phyloP scores from a whole-genome alignment of 1,139 yeast species.

The Saccharomyces hybrid region DNA sequence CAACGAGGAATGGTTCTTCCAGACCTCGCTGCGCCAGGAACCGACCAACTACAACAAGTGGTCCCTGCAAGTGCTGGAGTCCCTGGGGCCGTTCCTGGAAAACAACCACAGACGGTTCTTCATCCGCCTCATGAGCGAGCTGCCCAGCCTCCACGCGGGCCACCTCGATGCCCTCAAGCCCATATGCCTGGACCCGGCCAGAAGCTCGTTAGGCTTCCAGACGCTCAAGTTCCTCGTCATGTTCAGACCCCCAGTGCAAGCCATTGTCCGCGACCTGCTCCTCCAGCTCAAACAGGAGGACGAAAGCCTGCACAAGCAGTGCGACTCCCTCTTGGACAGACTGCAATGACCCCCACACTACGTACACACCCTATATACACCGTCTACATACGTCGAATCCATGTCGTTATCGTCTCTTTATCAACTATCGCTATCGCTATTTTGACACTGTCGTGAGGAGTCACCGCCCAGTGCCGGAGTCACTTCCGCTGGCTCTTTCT shows the following conservation, averaged over 20 bases:
- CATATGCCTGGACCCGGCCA: constrained; percentile 77
- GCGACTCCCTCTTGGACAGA: constrained; percentile 43
- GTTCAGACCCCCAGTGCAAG: constrained; percentile 82
- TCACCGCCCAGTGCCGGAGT: background rate
- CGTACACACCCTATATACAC: background rate
- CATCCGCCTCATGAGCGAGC: constrained; percentile 73
- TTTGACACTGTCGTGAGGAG: background rate
- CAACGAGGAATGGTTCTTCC: constrained; percentile 92
- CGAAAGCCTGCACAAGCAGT: constrained; percentile 51
- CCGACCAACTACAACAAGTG: constrained; percentile 57
- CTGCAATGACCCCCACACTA: background rate
- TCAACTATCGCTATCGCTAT: background rate
- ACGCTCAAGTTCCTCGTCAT: constrained; percentile 74
- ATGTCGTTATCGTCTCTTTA: no score
- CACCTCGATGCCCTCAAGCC: constrained; percentile 62
- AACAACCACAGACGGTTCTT: constrained; percentile 71
- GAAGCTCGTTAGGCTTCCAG: constrained; percentile 73
- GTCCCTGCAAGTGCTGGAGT: constrained; percentile 67
- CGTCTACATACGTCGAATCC: background rate
- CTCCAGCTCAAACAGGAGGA: constrained; percentile 47
- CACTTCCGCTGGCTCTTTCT: background rate
- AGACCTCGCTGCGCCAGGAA: constrained; percentile 24
- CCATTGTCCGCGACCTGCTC: constrained; percentile 57
- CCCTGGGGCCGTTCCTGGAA: constrained; percentile 78
- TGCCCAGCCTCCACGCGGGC: constrained; percentile 63